These are phyloP conservation scores for Suhomyces terraborum DNA, from an alignment of 1,139 yeast species.

Conservation along the genomic window DNA sequence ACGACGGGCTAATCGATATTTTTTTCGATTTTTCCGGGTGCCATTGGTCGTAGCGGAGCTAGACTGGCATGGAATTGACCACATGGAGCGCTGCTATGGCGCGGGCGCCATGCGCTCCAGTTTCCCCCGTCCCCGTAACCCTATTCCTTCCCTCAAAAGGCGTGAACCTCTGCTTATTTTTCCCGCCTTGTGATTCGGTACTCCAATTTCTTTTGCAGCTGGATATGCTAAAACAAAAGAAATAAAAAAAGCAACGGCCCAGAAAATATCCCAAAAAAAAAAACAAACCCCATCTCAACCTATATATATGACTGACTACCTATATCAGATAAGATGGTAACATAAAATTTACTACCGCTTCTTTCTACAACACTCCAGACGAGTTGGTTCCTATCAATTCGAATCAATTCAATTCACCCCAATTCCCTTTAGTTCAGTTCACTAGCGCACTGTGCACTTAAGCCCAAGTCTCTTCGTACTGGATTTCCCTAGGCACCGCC, in stretches of 20 bases:
- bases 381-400: no score
- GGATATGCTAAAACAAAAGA: conserved; percentile 9
- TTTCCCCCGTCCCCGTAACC: not conserved
- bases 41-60: not conserved
- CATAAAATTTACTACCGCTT: not conserved
- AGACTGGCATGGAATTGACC: not conserved
- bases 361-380: conserved; percentile 3
- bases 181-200: conserved; percentile 12
- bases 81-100: not conserved
- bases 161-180: no score
- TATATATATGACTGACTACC: conserved; percentile 14
- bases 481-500: no score
- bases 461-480: no score
- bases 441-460: no score
- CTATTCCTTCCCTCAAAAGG: no score
- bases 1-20: no score
- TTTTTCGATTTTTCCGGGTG: not conserved
- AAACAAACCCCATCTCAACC: conserved; percentile 10
- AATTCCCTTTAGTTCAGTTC: no score
- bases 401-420: not conserved
- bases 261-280: conserved; percentile 9
- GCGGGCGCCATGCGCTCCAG: not conserved
- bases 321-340: conserved; percentile 14
- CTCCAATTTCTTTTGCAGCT: conserved; percentile 13
- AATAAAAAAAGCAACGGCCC: conserved; percentile 14